Evolutionary conservation across 768 basidiomycete genomes (phyloP).

Genomic region (Tricholomella constricta): DNA sequence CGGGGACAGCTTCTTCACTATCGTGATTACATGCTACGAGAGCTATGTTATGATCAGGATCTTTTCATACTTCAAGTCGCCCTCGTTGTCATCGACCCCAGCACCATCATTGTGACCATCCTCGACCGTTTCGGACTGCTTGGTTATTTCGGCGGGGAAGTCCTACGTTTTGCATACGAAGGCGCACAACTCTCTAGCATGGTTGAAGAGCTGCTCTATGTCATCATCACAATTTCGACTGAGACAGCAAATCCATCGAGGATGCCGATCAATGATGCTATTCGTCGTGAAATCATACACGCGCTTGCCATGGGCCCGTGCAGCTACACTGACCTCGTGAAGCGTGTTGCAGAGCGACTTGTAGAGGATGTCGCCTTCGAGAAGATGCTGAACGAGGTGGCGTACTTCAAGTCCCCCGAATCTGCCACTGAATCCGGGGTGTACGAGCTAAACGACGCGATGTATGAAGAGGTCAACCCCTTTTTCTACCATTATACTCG

Average conservation of each 20-base stretch:
- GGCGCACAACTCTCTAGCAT: slow-evolving; percentile 73
- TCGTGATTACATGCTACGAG: slow-evolving; percentile 93
- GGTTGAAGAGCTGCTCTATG: slow-evolving; percentile 90
- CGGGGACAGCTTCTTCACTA: slow-evolving; percentile 95
- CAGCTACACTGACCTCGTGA: slow-evolving; percentile 88
- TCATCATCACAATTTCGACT: slow-evolving; percentile 83
- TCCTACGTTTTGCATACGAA: slow-evolving; percentile 65
- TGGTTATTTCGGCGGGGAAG: slow-evolving; percentile 75
- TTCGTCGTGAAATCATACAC: slow-evolving; percentile 87
- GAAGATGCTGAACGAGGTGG: slow-evolving; percentile 72
- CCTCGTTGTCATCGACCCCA: slow-evolving; percentile 76
- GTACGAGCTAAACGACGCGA: slow-evolving; percentile 87
- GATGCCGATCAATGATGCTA: slow-evolving; percentile 61
- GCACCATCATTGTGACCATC: slow-evolving; percentile 79
- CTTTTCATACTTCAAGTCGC: slow-evolving; percentile 80
- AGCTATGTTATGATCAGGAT: slow-evolving; percentile 96
- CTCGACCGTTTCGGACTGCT: slow-evolving; percentile 87
- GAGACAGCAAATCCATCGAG: slow-evolving; percentile 77
- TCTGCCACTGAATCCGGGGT: slow-evolving; percentile 74
- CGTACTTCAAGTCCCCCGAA: slow-evolving; percentile 82
- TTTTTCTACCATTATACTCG: slow-evolving; percentile 96
- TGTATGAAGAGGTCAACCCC: slow-evolving; percentile 87
- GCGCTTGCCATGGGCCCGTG: slow-evolving; percentile 86
- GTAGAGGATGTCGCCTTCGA: slow-evolving; percentile 85
- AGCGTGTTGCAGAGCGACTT: slow-evolving; percentile 87